Percentiles rank a stretch among this genome's conserved stretches.
Conservation (phyloP, 2,329 filamentous ascomycete species). For the Colletotrichum tabaci region DNA sequence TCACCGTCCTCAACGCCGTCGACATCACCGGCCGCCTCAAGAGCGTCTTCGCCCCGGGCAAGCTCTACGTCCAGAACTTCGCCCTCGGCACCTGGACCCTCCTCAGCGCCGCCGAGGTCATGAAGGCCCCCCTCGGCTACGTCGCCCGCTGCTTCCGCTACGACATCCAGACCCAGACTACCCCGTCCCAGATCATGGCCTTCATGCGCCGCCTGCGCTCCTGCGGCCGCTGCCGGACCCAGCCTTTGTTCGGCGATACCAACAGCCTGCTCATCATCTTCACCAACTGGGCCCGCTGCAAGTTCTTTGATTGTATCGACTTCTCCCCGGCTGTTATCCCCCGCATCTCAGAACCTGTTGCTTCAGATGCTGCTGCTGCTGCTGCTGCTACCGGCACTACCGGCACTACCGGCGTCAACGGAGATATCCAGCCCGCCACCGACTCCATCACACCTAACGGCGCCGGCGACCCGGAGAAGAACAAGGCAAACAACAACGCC, state of each 20-base stretch:
- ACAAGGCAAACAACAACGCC: not conserved
- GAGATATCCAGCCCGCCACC: not conserved
- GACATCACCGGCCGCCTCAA: constrained; percentile 49
- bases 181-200: constrained; percentile 51
- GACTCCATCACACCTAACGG: not conserved
- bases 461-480: constrained; percentile 30
- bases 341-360: not conserved
- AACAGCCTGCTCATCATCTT: constrained; percentile 52
- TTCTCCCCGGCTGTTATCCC: constrained; percentile 52
- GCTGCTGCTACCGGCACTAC: not conserved
- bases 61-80: constrained; percentile 49
- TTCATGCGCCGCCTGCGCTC: constrained; percentile 46
- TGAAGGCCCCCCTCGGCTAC: constrained; percentile 46
- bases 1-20: constrained; percentile 47
- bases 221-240: constrained; percentile 41
- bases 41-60: constrained; percentile 37
- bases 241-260: constrained; percentile 51
- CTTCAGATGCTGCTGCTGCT: too few species aligned
- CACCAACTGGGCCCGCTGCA: constrained; percentile 57
- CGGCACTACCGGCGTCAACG: not conserved
- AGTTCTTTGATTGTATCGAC: constrained; percentile 53
- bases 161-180: constrained; percentile 53
- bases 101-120: constrained; percentile 45
- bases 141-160: constrained; percentile 52
- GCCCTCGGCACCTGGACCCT: constrained; percentile 44